Percentiles rank a stretch among this genome's conserved stretches.
Conservation (phyloP, 2,329 filamentous ascomycete genomes). For the Fonsecaea monophora region DNA sequence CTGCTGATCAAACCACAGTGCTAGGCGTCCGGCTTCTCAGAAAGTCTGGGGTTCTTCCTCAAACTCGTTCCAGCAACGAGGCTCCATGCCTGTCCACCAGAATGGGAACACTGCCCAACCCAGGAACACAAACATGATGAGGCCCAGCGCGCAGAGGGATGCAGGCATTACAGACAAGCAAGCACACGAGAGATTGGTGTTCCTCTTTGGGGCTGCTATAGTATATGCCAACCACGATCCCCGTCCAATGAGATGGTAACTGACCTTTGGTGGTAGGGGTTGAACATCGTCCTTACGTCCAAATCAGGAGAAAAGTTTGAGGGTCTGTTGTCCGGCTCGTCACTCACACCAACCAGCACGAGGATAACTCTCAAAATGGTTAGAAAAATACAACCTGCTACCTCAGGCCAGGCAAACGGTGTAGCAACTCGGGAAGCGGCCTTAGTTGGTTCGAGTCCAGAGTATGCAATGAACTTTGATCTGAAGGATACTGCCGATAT, state of each 20-base stretch:
- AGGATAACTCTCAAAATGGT: constrained; percentile 71
- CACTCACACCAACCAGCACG: constrained; percentile 59
- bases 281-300: constrained; percentile 61
- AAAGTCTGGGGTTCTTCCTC: constrained; percentile 68
- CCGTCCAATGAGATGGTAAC: constrained; percentile 2
- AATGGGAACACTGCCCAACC: constrained; percentile 61
- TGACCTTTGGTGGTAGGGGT: constrained; percentile 54
- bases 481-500: constrained; percentile 66
- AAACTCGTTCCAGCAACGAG: constrained; percentile 67
- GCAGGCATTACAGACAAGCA: constrained; percentile 63
- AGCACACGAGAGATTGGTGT: constrained; percentile 66
- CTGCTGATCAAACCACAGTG: constrained; percentile 16
- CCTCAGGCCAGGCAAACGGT: constrained; percentile 51
- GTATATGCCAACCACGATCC: constrained; percentile 53
- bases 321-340: constrained; percentile 66
- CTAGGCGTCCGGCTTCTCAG: constrained; percentile 43
- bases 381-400: constrained; percentile 55
- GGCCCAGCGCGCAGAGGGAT: constrained; percentile 51
- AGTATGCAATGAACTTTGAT: constrained; percentile 66
- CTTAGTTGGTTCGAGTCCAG: constrained; percentile 53
- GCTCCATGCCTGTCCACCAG: constrained; percentile 55
- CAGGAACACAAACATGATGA: constrained; percentile 51
- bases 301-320: constrained; percentile 67
- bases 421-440: constrained; percentile 48
- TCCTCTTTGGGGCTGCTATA: constrained; percentile 64